Base-by-base conservation (phyloP, 2,329 filamentous ascomycete genomes). In the Claviceps maximensis region DNA sequence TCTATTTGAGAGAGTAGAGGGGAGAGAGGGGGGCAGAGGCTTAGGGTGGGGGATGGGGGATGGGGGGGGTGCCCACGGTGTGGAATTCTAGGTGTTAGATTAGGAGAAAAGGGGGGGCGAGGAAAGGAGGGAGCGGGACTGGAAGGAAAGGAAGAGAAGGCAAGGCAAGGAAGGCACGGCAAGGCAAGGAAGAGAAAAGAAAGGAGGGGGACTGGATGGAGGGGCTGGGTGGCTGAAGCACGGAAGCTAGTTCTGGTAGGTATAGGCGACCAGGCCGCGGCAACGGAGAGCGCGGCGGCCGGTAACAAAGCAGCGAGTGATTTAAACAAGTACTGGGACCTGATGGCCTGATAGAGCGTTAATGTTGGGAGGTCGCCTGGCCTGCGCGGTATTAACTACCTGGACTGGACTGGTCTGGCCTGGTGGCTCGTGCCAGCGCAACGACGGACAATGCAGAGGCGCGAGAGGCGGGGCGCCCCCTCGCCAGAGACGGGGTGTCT, bases 151-250 rank as follows among this genome's bases (percentile, higher is more conserved):
- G 40, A 9, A 21, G 12, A 23, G 53, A 54, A 53, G 19, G 51
- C 53, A 52, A 58, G 59, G 61, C 10, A 5, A 9, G 50, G 41
- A 49, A 48, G 48, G 47, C 36, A 54, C 48, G 49, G 47, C 49
- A 47, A 51, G 53, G 55, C 53, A 42, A 21, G 27, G 29, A 7
- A 47, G 21, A 12, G 54, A 54, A 51, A 58, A 58, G 62, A 47
- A 33, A 12, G 54, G 53, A 51, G 59, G 59, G 62, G 60, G 60
- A 21, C 36, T 23, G 41, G 54, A 47, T 47, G 51, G 55, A 58
- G 55, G 55, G 56, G 56, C 51, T 55, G 61, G 62, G 63, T 65
- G 62, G 61, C 60, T 65, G 61, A 63, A 57, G 52, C 53, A 57
- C 56, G 60, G 57, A 61, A 58, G 53, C 53, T 42, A 38, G 42